Evolutionary conservation across 176 grass and related monocot species (phyloP).

Genomic region (Raddia distichophylla): DNA sequence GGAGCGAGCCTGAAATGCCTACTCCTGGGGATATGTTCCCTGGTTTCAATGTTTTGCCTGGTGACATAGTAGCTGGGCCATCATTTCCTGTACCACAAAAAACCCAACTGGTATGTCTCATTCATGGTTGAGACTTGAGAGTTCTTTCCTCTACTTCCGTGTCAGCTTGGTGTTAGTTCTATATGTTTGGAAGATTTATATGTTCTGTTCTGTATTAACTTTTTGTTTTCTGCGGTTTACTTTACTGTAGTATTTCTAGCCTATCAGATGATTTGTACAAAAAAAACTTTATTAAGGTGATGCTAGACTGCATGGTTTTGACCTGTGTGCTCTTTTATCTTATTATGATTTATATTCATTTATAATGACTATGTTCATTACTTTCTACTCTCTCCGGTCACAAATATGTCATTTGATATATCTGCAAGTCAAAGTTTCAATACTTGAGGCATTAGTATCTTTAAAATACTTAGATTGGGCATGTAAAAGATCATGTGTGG

Average conservation of each 20-base stretch:
- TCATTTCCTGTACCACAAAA: conserved; percentile 47
- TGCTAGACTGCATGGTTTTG: neutral
- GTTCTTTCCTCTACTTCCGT: conserved; percentile 14
- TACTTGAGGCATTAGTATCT: too few species aligned
- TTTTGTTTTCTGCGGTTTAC: conserved; percentile 10
- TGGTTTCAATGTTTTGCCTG: conserved; percentile 38
- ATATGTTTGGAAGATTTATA: conserved; percentile 23
- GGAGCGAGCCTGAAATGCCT: conserved; percentile 38
- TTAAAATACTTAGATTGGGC: too few species aligned
- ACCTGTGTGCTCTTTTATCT: neutral
- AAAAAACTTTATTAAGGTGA: neutral
- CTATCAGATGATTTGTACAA: neutral
- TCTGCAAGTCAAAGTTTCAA: too few species aligned
- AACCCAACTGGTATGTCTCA: conserved; percentile 52
- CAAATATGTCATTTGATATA: too few species aligned
- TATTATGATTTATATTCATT: neutral
- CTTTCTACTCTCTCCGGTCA: neutral
- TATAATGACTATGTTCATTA: neutral
- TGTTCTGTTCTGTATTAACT: neutral
- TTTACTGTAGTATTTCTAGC: conserved; percentile 9
- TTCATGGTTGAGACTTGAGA: conserved; percentile 33
- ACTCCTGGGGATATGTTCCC: conserved; percentile 49
- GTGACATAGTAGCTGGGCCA: conserved; percentile 33
- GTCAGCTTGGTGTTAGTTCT: neutral
- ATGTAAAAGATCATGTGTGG: too few species aligned